phyloP scores from a whole-genome alignment of 2,329 filamentous ascomycete genomes.

The Graphilbum ipis-grandicollis region DNA sequence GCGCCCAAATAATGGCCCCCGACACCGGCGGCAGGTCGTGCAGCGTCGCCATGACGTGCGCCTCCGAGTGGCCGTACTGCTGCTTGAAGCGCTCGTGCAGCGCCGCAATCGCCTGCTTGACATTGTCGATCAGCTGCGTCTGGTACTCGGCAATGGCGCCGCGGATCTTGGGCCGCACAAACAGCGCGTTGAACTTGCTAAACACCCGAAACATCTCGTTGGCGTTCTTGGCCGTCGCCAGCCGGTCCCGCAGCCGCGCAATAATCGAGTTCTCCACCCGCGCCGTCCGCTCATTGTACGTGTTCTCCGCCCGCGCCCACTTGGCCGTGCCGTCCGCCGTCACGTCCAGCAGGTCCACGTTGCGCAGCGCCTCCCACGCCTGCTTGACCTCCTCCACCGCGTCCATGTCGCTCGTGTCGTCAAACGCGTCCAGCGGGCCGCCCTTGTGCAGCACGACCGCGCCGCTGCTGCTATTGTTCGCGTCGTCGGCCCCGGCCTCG shows the following conservation, averaged over 20 bases:
- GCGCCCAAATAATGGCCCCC: constrained; percentile 92
- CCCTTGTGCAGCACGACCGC: too few species aligned
- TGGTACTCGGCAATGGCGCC: constrained; percentile 97
- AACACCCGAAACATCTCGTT: constrained; percentile 99
- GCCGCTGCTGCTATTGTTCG: constrained; percentile 29
- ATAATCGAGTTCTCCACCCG: constrained; percentile 99
- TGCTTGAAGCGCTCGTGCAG: constrained; percentile 97
- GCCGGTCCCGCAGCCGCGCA: constrained; percentile 72
- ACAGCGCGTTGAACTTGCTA: constrained; percentile 97
- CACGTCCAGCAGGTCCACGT: constrained; percentile 89
- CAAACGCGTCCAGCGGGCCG: constrained; percentile 57
- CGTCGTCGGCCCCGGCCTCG: neutral
- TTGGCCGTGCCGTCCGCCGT: constrained; percentile 74
- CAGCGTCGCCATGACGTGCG: constrained; percentile 93
- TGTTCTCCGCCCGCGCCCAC: constrained; percentile 87
- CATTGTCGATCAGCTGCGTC: constrained; percentile 92
- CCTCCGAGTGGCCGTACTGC: constrained; percentile 95
- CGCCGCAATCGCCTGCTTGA: constrained; percentile 85
- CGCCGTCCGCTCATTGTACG: constrained; percentile 94
- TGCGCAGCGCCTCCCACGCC: constrained; percentile 84
- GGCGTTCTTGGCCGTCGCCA: constrained; percentile 89
- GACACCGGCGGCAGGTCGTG: constrained; percentile 91
- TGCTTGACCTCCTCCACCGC: constrained; percentile 91
- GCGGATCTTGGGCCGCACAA: constrained; percentile 96
- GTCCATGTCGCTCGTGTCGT: constrained; percentile 94